Percentiles rank a stretch among this genome's conserved stretches.
phyloP scores from a whole-genome alignment of 2,329 filamentous ascomycete species.

The Scedosporium dehoogii region DNA sequence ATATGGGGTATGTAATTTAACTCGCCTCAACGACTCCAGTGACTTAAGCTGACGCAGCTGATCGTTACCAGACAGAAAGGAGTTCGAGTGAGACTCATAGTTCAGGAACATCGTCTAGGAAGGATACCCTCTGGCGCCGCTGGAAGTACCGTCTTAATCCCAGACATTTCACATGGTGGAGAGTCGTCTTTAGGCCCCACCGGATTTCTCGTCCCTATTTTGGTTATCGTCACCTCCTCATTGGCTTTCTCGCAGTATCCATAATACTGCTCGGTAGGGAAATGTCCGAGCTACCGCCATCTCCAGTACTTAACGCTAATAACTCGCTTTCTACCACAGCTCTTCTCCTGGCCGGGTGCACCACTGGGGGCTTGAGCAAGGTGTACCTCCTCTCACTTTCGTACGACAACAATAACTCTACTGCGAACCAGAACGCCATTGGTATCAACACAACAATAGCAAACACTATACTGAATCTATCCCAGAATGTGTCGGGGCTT shows the following conservation, averaged over 20 bases:
- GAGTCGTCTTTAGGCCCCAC: background rate
- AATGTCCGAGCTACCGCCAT: background rate
- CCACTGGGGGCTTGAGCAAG: background rate
- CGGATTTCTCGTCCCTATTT: background rate
- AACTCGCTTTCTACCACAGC: background rate
- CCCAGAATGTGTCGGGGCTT: background rate
- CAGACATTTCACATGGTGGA: background rate
- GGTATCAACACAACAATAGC: background rate
- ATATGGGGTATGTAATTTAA: background rate
- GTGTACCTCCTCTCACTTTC: slow-evolving; percentile 3
- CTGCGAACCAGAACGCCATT: background rate
- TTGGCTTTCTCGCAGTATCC: background rate
- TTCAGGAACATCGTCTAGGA: background rate
- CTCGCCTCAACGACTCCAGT: background rate
- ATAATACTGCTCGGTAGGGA: background rate
- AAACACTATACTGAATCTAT: background rate
- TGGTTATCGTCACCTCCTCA: background rate
- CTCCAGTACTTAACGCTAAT: background rate
- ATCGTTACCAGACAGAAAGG: background rate
- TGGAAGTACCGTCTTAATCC: background rate
- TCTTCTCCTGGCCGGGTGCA: slow-evolving; percentile 6
- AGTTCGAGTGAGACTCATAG: background rate
- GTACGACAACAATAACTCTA: background rate
- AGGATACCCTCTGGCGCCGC: background rate
- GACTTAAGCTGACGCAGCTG: background rate